A percentile compares a stretch with the other conserved stretches of the same genome.
These are phyloP conservation scores for Stylonectria norvegica DNA, from an alignment of 2,329 filamentous ascomycete species.

Conservation along the genomic window DNA sequence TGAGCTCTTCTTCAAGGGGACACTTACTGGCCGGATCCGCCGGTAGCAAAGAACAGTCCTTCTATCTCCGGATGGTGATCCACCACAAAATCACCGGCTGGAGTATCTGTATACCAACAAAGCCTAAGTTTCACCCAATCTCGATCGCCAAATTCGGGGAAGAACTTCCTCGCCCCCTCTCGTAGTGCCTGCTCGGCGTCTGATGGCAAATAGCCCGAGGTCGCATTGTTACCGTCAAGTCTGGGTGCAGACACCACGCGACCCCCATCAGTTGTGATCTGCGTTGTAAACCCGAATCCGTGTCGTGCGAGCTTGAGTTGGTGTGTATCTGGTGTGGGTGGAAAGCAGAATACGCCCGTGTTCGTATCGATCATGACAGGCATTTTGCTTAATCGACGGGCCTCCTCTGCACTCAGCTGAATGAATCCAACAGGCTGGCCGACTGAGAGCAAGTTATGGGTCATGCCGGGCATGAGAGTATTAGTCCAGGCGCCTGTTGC, in stretches of 20 bases:
- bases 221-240: conserved; percentile 34
- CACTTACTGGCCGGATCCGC: conserved; percentile 14
- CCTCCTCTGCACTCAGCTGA: conserved; percentile 56
- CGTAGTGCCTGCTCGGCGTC: conserved; percentile 54
- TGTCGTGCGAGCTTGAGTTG: conserved; percentile 60
- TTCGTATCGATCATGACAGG: conserved; percentile 58
- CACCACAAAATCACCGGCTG: conserved; percentile 12
- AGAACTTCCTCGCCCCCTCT: conserved; percentile 47
- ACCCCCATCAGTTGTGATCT: conserved; percentile 16
- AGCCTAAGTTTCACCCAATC: conserved; percentile 8
- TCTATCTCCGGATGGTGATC: conserved; percentile 11
- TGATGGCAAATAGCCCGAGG: conserved; percentile 41
- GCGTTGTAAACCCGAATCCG: conserved; percentile 51
- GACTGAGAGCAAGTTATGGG: conserved; percentile 59
- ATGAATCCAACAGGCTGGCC: conserved; percentile 66
- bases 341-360: conserved; percentile 54
- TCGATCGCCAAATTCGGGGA: conserved; percentile 44
- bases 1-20: neutral
- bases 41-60: conserved; percentile 14
- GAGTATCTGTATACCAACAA: conserved; percentile 17
- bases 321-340: conserved; percentile 44
- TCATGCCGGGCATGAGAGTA: conserved; percentile 48
- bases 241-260: conserved; percentile 33
- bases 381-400: conserved; percentile 47
- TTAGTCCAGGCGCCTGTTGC: conserved; percentile 68